Base-by-base conservation (phyloP, 169 alveolate genomes). In the Plasmodium knowlesi region DNA sequence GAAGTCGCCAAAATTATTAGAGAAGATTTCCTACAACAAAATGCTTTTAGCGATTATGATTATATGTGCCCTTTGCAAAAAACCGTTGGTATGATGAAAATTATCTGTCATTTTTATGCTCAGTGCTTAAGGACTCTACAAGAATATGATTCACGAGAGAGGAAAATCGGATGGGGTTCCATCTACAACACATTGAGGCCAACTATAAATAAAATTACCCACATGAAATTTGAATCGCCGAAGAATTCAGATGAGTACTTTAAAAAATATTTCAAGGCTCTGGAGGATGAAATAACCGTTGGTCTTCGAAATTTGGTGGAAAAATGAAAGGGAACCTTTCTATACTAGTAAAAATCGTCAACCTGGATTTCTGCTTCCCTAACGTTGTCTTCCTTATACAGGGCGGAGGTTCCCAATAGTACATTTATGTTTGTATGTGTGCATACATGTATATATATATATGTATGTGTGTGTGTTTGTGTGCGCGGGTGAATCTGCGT, bases 1-100 rank as follows among this genome's bases (percentile, higher is more conserved):
- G 99, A 98, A 96, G 98, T 99, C 81, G 99, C 99, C 34, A 98
- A 98, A 95, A 97, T 99, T 84, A 99, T 99, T 67, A 97, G 99
- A 91, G 99, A 99, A 96, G 99, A 99, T 94, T 99, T 99, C 97
- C 97, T 99, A 50, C 99, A 99, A 95, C 99, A 99, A 95, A 99
- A 99, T 95, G 99, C 99, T 41, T 99, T 98, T 97, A 98, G 99
- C n/a, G 98, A 97, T 94, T 98, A 98, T 96, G 99, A 99, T 95
- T 99, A 97, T 96, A 98, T 97, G 97, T 99, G 99, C 90, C 99
- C 99, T 37, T 96, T 99, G 57, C 96, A 97, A 89, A 96, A 99
- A 97, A 98, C 99, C 25, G 96, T 97, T 19, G 99, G 99, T 37
- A 99, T 99, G 99, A 98, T 99, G 99, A 98, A 96, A 94, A 96